Base-by-base conservation (phyloP, 139 green algal genomes). In the Marvania coccoides region DNA sequence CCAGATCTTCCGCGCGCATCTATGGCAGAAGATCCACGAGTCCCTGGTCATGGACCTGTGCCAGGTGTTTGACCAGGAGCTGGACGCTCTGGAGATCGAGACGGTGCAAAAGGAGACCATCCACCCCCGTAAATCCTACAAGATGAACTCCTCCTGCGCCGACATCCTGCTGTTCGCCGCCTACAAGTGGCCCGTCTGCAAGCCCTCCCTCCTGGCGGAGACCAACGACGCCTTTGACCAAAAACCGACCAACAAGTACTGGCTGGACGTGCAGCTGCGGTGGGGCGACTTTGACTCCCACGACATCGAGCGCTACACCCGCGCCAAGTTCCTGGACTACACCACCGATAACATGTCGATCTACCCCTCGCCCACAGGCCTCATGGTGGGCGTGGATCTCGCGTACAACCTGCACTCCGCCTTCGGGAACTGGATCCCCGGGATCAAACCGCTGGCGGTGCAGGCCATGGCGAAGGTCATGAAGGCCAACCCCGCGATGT, bases 81-180 rank as follows among this genome's bases (percentile, higher is more conserved):
- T 99, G 73, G 93, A 99, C 63, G 93, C 94, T 33, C 86, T 99
- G 61, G 94, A 99, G 87, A 98, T 99, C 53, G 94, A 99, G 87
- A 99, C 94, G 24, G 94, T 99, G 67, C 94, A 99, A 82, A 99
- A 99, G 87, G 94, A 99, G 85, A 99, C 94, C 38, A 99, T 99
- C 73, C 94, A 99, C 79, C 94, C 94, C 38, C 84, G 94, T 65
- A 99, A 99, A 84, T 90, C 74, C 28, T 99, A 99, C 85, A 99
- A 99, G 85, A 98, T 98, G 93, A 98, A 98, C 29, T 74, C 59
- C 34, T 85, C 77, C 14, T 89, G 90, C 78, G 90, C 93, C 1
- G 93, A 98, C 85, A 93, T 98, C 63, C 86, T 98, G 63, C 90
- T 98, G 35, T 99, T 99, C 77, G 92, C 91, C 14, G 92, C 92